Evolutionary conservation across 2,329 filamentous ascomycete species (phyloP).

Genomic region (Beauveria varroae): DNA sequence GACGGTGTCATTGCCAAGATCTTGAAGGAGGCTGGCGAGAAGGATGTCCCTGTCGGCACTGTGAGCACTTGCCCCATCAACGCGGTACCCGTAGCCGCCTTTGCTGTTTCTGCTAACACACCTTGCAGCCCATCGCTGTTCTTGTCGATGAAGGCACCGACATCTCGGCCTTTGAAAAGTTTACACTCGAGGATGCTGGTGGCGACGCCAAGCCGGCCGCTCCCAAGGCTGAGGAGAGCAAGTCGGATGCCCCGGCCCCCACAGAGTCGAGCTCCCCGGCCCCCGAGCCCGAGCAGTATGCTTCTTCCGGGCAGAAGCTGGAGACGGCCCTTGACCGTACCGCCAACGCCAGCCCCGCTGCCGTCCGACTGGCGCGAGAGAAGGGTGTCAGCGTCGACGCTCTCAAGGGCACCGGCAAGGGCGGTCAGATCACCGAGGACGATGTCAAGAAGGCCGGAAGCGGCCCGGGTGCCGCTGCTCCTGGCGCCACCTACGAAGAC

Average conservation of each 20-base stretch:
- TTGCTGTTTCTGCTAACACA: not conserved
- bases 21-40: slow-evolving; percentile 84
- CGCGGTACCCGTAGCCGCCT: not conserved
- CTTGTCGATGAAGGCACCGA: slow-evolving; percentile 89
- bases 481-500: slow-evolving; percentile 70
- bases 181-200: slow-evolving; percentile 83
- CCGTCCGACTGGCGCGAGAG: slow-evolving; percentile 77
- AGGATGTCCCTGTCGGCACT: slow-evolving; percentile 89
- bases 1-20: slow-evolving; percentile 94
- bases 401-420: slow-evolving; percentile 81
- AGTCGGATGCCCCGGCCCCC: slow-evolving; percentile 52
- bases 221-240: slow-evolving; percentile 60
- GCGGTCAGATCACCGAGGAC: slow-evolving; percentile 81
- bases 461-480: slow-evolving; percentile 43
- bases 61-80: slow-evolving; percentile 49
- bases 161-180: slow-evolving; percentile 79
- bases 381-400: slow-evolving; percentile 68
- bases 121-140: slow-evolving; percentile 78
- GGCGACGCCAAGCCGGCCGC: slow-evolving; percentile 61
- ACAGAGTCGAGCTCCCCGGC: slow-evolving; percentile 41
- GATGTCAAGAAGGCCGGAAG: slow-evolving; percentile 81
- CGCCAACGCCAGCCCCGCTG: slow-evolving; percentile 63
- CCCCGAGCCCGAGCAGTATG: slow-evolving; percentile 60
- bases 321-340: slow-evolving; percentile 79
- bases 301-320: slow-evolving; percentile 67